Base-by-base conservation (phyloP, 2,329 filamentous ascomycete species). In the Curvularia sp. region DNA sequence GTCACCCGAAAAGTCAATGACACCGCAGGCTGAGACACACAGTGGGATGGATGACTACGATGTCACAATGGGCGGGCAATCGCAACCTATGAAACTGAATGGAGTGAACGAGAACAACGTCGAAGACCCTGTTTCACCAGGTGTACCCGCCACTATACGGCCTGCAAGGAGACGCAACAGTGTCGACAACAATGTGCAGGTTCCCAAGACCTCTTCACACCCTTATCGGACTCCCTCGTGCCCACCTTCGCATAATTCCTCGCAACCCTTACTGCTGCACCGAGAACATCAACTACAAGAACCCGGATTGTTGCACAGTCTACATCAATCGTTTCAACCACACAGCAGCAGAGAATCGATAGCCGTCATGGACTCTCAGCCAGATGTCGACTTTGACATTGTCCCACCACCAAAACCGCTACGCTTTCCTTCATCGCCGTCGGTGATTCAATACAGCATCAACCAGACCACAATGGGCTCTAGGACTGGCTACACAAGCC, bases 321-420 rank as follows among this genome's bases (percentile, higher is more conserved):
- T 61, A 41, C 61, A 53, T 52, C 57, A 44, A 33, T 41, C 58
- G 9, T 55, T 63, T 15, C 65, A 50, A 48, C 64, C 66, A 4
- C 64, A 65, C 28, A 69, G 70, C 47, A 73, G 68, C 53, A 76
- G 71, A 46, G 77, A 78, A 47, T 71, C 66, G 10, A 74, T 78
- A 22, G 77, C 80, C 8, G 72, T 83, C 18, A 79, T 79, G 56
- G 77, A 83, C 56, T 83, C 81, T 15, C 81, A 82, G 53, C 78
- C 79, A 10, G 71, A 75, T 48, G 62, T 61, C 13, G 61, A 72
- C 28, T 53, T 67, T 13, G 69, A 74, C 8, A 70, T 66, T 49
- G 60, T 70, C 39, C 66, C 61, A 5, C 69, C 58, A 22, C 74
- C 73, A n/a, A 71, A 69, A 38, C 59, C 64, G 12, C 53, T 70